phyloP scores from a whole-genome alignment of 164 flowering plant genomes.

The Vitis rupestris region DNA sequence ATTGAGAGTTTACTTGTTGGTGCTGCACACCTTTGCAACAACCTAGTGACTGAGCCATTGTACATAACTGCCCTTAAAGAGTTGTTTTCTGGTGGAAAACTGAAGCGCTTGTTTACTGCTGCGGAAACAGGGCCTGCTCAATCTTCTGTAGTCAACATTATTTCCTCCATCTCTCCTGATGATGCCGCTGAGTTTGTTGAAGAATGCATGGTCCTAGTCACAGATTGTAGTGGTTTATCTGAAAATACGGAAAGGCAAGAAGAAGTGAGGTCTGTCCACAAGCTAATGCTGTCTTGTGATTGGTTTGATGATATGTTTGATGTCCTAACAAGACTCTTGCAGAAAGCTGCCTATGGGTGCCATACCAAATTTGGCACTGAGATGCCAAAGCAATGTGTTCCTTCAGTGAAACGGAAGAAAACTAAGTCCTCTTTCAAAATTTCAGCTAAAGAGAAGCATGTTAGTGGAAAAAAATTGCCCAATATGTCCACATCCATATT shows the following conservation, averaged over 20 bases:
- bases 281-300: slow-evolving; percentile 57
- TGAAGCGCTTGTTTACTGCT: slow-evolving; percentile 55
- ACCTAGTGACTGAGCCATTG: slow-evolving; percentile 43
- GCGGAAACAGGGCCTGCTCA: slow-evolving; percentile 51
- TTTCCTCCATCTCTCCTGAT: slow-evolving; percentile 47
- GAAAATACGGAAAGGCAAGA: slow-evolving; percentile 63
- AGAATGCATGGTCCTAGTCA: slow-evolving; percentile 49
- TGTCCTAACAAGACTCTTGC: slow-evolving; percentile 42
- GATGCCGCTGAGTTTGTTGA: slow-evolving; percentile 46
- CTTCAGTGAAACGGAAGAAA: slow-evolving; percentile 44
- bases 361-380: slow-evolving; percentile 46
- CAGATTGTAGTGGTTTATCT: slow-evolving; percentile 49
- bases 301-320: slow-evolving; percentile 64
- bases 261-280: slow-evolving; percentile 76
- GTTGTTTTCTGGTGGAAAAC: slow-evolving; percentile 52
- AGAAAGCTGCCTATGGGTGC: slow-evolving; percentile 51
- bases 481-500: slow-evolving; percentile 21
- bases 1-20: slow-evolving; percentile 67
- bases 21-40: slow-evolving; percentile 52
- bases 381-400: slow-evolving; percentile 27
- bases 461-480: slow-evolving; percentile 24
- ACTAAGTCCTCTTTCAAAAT: slow-evolving; percentile 31
- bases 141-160: slow-evolving; percentile 61
- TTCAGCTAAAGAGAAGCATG: slow-evolving; percentile 34
- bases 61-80: slow-evolving; percentile 44